Evolutionary conservation across 75 land plant species (phyloP), one percentile per base, ranked within the genome.

Genomic region (Cryptomeria japonica): DNA sequence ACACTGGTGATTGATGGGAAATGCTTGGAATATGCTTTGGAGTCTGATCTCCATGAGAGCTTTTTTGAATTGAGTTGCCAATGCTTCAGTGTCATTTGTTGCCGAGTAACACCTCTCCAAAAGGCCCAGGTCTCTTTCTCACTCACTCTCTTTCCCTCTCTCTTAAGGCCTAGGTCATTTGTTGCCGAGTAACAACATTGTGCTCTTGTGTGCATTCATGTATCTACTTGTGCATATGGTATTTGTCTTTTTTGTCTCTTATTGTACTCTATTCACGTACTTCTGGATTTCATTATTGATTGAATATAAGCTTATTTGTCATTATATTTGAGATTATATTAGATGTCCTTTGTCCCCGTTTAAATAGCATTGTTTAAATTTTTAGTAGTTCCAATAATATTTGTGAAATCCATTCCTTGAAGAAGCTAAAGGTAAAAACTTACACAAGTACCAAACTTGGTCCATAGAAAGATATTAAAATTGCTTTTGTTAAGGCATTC

Each of bases 1-100:
- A 92, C 93, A 25, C 86, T 92, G 12, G 85, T 92, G 6, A 92
- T 92, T 37, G 93, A 92, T 87, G 93, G 93, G 38, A 89, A 90
- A 87, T 92, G 93, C 38, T 87, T 92, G 32, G 91, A 87, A 92
- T 87, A 88, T 91, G 93, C 93, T 44, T 86, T 92, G 93, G 93
- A 92, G 87, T 88, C 93, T 18, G 86, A 88, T 11, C 89, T 92
- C 85, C 90, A 90, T 5, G 84, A 86, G 51, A 89, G 87, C 34
- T 87, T 92, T 38, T 86, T 90, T 58, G 79, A 91, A 85, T 53
- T 92, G 53, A 88, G 84, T 49, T 87, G 87, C 84, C 44, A 86
- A 86, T 92, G 92, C 88, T 91, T 91, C 85, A 92, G 89, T 77
- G 93, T 92, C 16, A 90, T 92, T 41, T 92, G 93, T 72, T 92